A percentile compares a stretch with the other conserved stretches of the same genome.
These are phyloP conservation scores for Inga oerstediana DNA, from an alignment of 306 rosid species.

Conservation along the genomic window DNA sequence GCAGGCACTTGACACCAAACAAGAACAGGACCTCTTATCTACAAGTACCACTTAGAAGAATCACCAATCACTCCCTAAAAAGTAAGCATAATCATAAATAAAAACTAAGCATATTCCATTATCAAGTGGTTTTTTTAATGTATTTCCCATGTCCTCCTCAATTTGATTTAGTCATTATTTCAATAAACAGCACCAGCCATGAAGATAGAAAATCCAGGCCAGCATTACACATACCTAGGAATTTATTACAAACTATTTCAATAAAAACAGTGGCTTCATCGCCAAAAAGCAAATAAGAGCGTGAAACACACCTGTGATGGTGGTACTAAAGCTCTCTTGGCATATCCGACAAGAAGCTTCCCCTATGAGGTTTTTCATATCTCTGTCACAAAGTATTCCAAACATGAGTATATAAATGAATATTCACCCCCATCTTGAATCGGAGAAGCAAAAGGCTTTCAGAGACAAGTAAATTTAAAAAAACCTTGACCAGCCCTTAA, in stretches of 20 bases:
- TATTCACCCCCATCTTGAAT: slow-evolving; percentile 8
- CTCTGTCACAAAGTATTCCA: slow-evolving; percentile 54
- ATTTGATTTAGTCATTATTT: not conserved
- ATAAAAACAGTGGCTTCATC: not conserved
- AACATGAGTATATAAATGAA: slow-evolving; percentile 3
- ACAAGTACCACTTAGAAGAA: not conserved
- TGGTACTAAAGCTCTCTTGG: slow-evolving; percentile 92
- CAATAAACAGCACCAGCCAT: not conserved
- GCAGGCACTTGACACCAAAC: not conserved
- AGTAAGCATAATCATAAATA: not conserved
- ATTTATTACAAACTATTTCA: not conserved
- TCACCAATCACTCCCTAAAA: not conserved
- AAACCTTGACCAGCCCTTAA: not conserved
- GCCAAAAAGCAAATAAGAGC: not conserved
- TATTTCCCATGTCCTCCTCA: not conserved
- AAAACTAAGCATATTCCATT: not conserved
- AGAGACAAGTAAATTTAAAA: not conserved
- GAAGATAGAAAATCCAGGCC: slow-evolving; percentile 6
- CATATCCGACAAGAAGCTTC: slow-evolving; percentile 91
- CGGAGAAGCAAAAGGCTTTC: not conserved
- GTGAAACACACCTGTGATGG: slow-evolving; percentile 67
- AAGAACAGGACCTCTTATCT: not conserved
- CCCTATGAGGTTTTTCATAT: slow-evolving; percentile 93
- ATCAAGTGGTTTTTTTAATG: not conserved
- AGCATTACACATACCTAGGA: not conserved